Evolutionary conservation across 768 basidiomycete species (phyloP).

Genomic region (Pisolithus orientalis): DNA sequence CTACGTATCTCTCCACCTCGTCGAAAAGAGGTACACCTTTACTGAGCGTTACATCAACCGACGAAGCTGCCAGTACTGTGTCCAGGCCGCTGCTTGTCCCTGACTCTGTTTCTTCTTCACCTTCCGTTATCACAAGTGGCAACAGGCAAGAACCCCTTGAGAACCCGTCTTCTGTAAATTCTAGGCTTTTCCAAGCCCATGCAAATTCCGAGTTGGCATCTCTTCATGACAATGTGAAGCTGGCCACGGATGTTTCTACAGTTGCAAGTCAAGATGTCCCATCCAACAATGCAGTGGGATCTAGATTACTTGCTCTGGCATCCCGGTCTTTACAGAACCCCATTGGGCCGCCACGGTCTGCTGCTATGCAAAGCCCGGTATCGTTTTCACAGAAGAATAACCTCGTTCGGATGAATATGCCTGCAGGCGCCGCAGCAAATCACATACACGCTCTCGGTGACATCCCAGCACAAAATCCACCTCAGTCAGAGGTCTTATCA

Average conservation of each 20-base stretch:
- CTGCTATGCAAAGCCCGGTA: conserved; percentile 17
- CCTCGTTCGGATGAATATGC: conserved; percentile 5
- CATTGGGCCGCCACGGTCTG: conserved; percentile 9
- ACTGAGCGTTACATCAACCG: background rate
- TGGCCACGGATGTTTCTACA: conserved; percentile 36
- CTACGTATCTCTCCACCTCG: background rate
- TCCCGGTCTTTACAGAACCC: conserved; percentile 21
- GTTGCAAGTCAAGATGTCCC: conserved; percentile 28
- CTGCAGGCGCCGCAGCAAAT: conserved; percentile 6
- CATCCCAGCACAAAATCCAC: conserved; percentile 7
- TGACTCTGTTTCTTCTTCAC: background rate
- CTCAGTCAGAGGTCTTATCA: conserved; percentile 9
- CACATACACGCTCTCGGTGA: conserved; percentile 11
- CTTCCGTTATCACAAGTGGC: conserved; percentile 7
- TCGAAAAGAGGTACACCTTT: background rate
- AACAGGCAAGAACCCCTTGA: conserved; percentile 13
- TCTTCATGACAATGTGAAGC: conserved; percentile 11
- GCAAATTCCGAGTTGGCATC: conserved; percentile 15
- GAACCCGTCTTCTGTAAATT: conserved; percentile 20
- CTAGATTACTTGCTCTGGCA: conserved; percentile 37
- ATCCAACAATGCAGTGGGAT: conserved; percentile 35
- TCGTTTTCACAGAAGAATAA: conserved; percentile 21
- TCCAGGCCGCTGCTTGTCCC: conserved; percentile 4
- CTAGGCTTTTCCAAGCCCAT: conserved; percentile 33
- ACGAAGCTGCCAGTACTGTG: background rate